These are phyloP conservation scores for Cichorium intybus DNA, from an alignment of 140 eudicot species.

Conservation along the genomic window DNA sequence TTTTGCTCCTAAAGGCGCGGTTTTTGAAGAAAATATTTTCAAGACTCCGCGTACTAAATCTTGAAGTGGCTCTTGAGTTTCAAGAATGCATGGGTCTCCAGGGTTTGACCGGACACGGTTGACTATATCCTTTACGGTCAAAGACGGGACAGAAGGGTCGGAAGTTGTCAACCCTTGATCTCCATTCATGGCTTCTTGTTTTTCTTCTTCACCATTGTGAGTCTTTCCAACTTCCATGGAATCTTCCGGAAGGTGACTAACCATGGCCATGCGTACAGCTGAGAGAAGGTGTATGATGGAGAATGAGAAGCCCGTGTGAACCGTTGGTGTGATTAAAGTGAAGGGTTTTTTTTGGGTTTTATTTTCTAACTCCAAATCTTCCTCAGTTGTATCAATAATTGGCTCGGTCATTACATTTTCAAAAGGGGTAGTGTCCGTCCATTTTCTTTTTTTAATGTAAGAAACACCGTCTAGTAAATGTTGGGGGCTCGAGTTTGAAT, in stretches of 20 bases:
- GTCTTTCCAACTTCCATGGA: slow-evolving; percentile 35
- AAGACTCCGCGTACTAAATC: slow-evolving; percentile 91
- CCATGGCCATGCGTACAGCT: slow-evolving; percentile 89
- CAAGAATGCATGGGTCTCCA: slow-evolving; percentile 94
- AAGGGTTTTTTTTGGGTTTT: slow-evolving; percentile 70
- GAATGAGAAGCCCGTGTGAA: slow-evolving; percentile 85
- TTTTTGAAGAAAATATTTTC: slow-evolving; percentile 74
- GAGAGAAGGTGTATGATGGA: slow-evolving; percentile 90
- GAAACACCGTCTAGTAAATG: slow-evolving; percentile 31
- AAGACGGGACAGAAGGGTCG: slow-evolving; percentile 53
- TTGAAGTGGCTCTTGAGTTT: slow-evolving; percentile 94
- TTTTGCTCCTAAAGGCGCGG: slow-evolving; percentile 96
- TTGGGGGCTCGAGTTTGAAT: slow-evolving; percentile 31
- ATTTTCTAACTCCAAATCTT: slow-evolving; percentile 55
- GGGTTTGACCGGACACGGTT: slow-evolving; percentile 91
- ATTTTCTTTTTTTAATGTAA: slow-evolving; percentile 47
- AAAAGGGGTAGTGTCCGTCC: slow-evolving; percentile 34
- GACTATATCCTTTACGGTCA: slow-evolving; percentile 79
- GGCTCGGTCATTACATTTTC: slow-evolving; percentile 42
- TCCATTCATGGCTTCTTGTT: slow-evolving; percentile 32
- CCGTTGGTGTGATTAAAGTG: slow-evolving; percentile 69
- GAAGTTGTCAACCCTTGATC: slow-evolving; percentile 21
- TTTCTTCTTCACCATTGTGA: slow-evolving; percentile 33
- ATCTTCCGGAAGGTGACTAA: slow-evolving; percentile 68
- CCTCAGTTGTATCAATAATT: slow-evolving; percentile 37